Evolutionary conservation across 1,139 yeast genomes (phyloP), one percentile per base, ranked within the genome.

Genomic region (Scheffersomyces stambukii): DNA sequence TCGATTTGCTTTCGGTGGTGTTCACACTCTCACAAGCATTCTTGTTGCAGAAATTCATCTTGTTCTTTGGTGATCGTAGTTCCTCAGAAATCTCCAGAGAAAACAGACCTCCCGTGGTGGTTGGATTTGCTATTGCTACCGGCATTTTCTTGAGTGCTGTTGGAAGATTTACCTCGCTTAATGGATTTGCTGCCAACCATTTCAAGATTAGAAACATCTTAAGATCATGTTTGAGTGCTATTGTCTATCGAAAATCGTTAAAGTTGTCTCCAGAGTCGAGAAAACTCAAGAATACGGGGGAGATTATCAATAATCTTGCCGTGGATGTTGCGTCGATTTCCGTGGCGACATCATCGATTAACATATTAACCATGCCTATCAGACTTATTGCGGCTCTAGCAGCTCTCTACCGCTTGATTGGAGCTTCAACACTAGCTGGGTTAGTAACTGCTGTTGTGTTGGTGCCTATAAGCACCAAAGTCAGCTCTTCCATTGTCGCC

Each of bases 281-380:
- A 30, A 60, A 53, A 32, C 42, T 46, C 8, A 60, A 59, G 31
- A 42, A 62, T 13, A 54, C 60, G 7, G 68, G 69, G 26, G 68
- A 62, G 30, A 53, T 63, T 24, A 55, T 63, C 21, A 60, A 53
- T 33, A 57, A 59, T 33, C 46, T 63, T 32, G 53, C 69, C 1
- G 60, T 57, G 17, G 70, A 63, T 44, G 54, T 60, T 7, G 36
- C 37, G n/a, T 45, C 50, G 1, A 41, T 63, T 9, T 39, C 50
- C 9, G 35, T 38, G 9, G 34, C 53, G 31, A 52, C 59, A 19
- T 38, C 44, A 19, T 41, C 57, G 15, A 44, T 51, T 13, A 55
- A 50, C 20, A 32, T 54, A 9, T 29, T 56, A 6, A 40, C 50
- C 7, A 52, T 50, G 28, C 66, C 68, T 1, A 28, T 62, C 18